Evolutionary conservation across 306 rosid species (phyloP).

Genomic region (Urtica urens): DNA sequence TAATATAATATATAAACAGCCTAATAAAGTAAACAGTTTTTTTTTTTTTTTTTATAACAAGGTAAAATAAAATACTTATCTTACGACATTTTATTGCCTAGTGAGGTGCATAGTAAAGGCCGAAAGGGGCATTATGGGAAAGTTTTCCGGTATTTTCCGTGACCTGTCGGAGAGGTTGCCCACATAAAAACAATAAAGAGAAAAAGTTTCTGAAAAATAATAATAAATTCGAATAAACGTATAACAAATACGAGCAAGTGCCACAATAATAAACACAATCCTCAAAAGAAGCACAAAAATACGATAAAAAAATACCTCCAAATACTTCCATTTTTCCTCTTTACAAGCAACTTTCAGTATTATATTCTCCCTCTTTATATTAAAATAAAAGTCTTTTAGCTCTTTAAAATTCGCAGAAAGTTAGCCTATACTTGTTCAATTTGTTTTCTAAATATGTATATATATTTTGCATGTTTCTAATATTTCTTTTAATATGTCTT

Average conservation of each 20-base stretch:
- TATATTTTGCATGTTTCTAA: too few species aligned
- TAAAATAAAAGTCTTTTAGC: too few species aligned
- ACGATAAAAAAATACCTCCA: conserved; percentile 16
- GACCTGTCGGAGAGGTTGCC: conserved; percentile 66
- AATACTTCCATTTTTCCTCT: conserved; percentile 22
- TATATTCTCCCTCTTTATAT: conserved; percentile 12
- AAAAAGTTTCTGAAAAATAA: background rate
- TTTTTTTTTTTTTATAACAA: too few species aligned
- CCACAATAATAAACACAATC: conserved; percentile 1
- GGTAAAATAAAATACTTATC: too few species aligned
- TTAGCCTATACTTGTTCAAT: too few species aligned
- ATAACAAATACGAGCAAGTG: background rate
- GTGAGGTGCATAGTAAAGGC: background rate
- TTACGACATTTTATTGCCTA: too few species aligned
- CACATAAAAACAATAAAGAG: conserved; percentile 33
- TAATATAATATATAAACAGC: too few species aligned
- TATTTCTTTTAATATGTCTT: too few species aligned
- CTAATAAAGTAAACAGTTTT: too few species aligned
- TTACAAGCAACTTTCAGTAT: background rate
- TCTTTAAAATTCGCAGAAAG: too few species aligned
- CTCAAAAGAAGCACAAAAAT: conserved; percentile 25
- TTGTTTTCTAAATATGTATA: too few species aligned
- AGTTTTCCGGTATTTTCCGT: conserved; percentile 40
- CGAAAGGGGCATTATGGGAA: conserved; percentile 15
- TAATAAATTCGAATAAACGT: too few species aligned